Base-by-base conservation (phyloP, 1,284 basidiomycete genomes). In the Rhodofomes roseus region DNA sequence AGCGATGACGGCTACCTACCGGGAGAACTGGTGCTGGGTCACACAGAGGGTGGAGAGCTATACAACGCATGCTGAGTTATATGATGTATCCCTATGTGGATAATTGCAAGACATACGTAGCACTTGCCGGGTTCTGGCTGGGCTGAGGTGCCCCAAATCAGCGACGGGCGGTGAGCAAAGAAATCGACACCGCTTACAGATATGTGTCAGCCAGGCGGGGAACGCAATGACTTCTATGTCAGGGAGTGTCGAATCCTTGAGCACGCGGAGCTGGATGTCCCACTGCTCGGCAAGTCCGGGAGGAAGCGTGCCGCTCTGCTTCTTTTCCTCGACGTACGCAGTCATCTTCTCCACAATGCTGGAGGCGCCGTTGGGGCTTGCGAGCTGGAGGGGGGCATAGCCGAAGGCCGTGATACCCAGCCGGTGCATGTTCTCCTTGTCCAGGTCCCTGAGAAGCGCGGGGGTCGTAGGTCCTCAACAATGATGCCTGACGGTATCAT, bases 111-210 rank as follows among this genome's bases (percentile, higher is more conserved):
- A 44, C 54, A 8, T 46, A 57, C 54, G 22, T 73, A 72, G 43
- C 66, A 65, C 60, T 70, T 73, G 34, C 63, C 70, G 0, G 63
- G 59, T 43, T 55, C 31, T 18, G 71, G 69, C 0, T 63, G 56
- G 39, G 66, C 70, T 70, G 50, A 29, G 14, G 27, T 4, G 25
- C 46, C 12, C 25, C 3, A 18, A 23, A 39, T 14, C 25, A 34
- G 18, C 29, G 7, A 34, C n/a, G 40, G 12, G 14, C 0, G 27
- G 22, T 4, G 25, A 55, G n/a, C n/a, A n/a, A 3, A 20, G 11
- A 29, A 31, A 37, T 31, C 34, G 46, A 14, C 2, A 40, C 31
- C 5, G 52, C 62, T 52, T 25, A 62, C 62, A 53, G 11, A 20
- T n/a, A 41, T 55, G 54, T 1, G 62, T 43, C 40, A 61, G 6